These are phyloP conservation scores for Arachis hypogaea DNA, from an alignment of 306 rosid genomes.

Conservation along the genomic window DNA sequence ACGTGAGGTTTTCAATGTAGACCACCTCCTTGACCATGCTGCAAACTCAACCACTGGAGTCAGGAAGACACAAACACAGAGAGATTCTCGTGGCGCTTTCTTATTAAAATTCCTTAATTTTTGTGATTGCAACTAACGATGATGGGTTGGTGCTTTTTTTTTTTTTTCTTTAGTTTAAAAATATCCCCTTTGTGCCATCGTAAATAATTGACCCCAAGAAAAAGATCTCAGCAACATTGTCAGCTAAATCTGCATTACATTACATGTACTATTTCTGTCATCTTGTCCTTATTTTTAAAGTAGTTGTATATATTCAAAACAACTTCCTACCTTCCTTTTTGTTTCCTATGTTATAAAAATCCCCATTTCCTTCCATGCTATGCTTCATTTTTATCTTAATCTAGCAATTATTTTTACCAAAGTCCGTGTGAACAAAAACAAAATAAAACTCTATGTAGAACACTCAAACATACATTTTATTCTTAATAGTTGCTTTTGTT, in stretches of 20 bases:
- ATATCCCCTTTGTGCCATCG: background rate
- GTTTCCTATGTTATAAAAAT: background rate
- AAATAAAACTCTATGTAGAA: no score
- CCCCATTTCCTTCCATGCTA: background rate
- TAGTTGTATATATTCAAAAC: background rate
- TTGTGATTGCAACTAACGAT: background rate
- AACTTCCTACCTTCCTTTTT: slow-evolving; percentile 1
- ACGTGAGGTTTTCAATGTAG: slow-evolving; percentile 66
- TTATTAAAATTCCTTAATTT: slow-evolving; percentile 14
- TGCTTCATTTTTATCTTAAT: background rate
- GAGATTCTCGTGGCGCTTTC: slow-evolving; percentile 48
- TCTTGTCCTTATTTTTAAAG: background rate
- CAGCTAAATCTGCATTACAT: background rate
- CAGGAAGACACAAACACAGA: slow-evolving; percentile 24
- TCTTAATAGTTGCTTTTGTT: no score
- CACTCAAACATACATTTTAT: no score
- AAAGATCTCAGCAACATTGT: slow-evolving; percentile 3
- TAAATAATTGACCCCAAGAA: background rate
- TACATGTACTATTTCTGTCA: background rate
- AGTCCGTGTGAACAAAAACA: no score
- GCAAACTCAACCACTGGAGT: slow-evolving; percentile 31
- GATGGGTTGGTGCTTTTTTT: no score
- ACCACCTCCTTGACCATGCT: slow-evolving; percentile 46
- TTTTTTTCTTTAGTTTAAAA: no score
- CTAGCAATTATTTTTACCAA: no score